Conservation (phyloP, 495 filamentous ascomycete genomes). For the Neurospora tetrasperma region DNA sequence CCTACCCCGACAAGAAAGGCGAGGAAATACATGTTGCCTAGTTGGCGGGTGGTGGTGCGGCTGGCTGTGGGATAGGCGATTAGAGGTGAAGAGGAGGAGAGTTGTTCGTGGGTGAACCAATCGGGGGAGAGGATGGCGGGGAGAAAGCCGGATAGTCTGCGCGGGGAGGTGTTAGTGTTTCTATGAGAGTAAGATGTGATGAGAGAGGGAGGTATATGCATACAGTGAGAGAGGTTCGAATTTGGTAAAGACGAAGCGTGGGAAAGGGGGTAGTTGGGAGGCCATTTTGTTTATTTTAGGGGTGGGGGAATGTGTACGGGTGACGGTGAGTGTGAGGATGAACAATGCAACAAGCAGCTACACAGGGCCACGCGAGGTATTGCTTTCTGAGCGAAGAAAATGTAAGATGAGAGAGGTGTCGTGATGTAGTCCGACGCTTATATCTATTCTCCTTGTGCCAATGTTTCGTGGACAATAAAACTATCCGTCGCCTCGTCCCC, state of each 20-base stretch:
- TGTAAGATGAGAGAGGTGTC: not conserved
- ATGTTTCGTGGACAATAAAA: not conserved
- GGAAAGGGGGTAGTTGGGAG: conserved; percentile 39
- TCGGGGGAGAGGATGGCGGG: conserved; percentile 44
- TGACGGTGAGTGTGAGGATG: not conserved
- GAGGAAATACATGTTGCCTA: conserved; percentile 58
- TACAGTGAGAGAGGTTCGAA: conserved; percentile 58
- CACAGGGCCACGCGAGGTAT: not conserved
- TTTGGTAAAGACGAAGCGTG: conserved; percentile 46
- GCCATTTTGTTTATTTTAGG: conserved; percentile 29
- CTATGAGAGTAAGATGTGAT: too few relatives aligned
- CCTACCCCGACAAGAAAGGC: conserved; percentile 51
- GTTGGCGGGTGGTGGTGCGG: conserved; percentile 35
- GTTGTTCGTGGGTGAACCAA: conserved; percentile 52
- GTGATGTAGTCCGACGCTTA: not conserved
- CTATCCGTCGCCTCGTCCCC: not conserved
- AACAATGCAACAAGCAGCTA: not conserved
- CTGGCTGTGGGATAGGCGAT: conserved; percentile 9
- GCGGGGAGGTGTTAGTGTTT: not conserved
- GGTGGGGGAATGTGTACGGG: not conserved
- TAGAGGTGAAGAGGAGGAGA: conserved; percentile 23
- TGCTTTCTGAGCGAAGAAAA: not conserved
- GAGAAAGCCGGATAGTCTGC: conserved; percentile 46
- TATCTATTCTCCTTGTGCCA: not conserved
- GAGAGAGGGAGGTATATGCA: too few relatives aligned